Percentiles rank a stretch among this genome's conserved stretches.
These are phyloP conservation scores for Melanomma pulvis-pyrius DNA, from an alignment of 495 filamentous ascomycete genomes.

Conservation along the genomic window DNA sequence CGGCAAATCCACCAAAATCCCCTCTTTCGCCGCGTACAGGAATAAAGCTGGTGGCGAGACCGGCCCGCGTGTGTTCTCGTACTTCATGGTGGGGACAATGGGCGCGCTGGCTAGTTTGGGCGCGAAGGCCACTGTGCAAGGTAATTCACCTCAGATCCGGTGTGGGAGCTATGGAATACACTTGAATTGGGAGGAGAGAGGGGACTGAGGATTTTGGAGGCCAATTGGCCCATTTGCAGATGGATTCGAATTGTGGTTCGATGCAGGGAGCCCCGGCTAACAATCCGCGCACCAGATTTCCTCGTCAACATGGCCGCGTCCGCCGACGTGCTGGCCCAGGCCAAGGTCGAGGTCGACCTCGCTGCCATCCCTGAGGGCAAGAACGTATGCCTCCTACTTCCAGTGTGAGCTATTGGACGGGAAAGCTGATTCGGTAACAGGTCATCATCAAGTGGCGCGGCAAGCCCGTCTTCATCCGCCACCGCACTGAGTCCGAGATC, in stretches of 20 bases:
- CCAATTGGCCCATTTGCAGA: conserved; percentile 26
- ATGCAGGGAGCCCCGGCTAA: conserved; percentile 30
- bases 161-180: background rate
- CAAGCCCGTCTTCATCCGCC: conserved; percentile 99
- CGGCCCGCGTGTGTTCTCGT: conserved; percentile 83
- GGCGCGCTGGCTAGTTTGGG: conserved; percentile 87
- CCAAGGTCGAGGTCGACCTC: conserved; percentile 98
- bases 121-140: conserved; percentile 95
- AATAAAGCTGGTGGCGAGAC: conserved; percentile 60
- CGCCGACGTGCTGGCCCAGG: conserved; percentile 97
- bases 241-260: conserved; percentile 13
- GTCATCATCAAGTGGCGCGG: conserved; percentile 99
- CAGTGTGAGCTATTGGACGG: background rate
- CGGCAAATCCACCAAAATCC: conserved; percentile 65
- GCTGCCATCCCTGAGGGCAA: conserved; percentile 94
- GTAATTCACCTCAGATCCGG: conserved; percentile 57
- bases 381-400: conserved; percentile 68
- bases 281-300: conserved; percentile 69
- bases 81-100: conserved; percentile 98
- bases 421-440: conserved; percentile 50
- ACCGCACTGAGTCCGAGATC: conserved; percentile 78
- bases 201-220: background rate
- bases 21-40: conserved; percentile 87
- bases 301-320: conserved; percentile 99
- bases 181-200: background rate